Evolutionary conservation across 176 grass and related monocot species (phyloP), one percentile per base, ranked within the genome.

Genomic region (Microstegium vimineum): DNA sequence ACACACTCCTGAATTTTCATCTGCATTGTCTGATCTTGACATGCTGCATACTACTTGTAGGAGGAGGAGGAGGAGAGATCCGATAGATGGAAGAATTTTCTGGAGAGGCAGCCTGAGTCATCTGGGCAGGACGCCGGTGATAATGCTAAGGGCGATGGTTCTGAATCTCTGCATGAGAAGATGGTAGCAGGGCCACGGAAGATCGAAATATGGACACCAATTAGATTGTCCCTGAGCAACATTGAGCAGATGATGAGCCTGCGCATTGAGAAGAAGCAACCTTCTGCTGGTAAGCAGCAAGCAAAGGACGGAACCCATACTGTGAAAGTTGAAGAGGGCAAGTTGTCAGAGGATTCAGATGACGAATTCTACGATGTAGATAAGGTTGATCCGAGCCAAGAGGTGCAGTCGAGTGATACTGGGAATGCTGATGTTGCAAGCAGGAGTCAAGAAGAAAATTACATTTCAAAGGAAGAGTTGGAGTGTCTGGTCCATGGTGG

Each of bases 61-160:
- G 93, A 96, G 84, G 97, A 99, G 62, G 97, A 99, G 79, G 93
- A 99, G 85, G 97, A 99, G 97, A 99, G 97, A 87, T 95, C 93
- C 35, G 97, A 96, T 82, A 91, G 89, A 90, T 99, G 97, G 97
- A 96, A 89, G 31, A 81, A 83, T 80, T 99, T 99, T 74, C 86
- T 99, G 40, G 91, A 90, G 86, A 88, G 83, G 72, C 91, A 93
- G 63, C 61, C 83, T 4, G 82, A 84, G 42, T 51, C 70, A 0
- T 73, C 85, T 35, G 83, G 75, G 40, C 82, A 87, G 77, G 87
- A 80, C 43, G 32, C 79, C 38, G 66, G 45, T 51, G 73, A 72
- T 14, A 78, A 67, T 73, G 66, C 56, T 20, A 71, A 33, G 75
- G 63, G 26, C 69, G 75, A 33, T 4, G 62, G 62, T 78, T 83